A percentile compares a stretch with the other conserved stretches of the same genome.
phyloP scores from a whole-genome alignment of 331 rosid genomes.

The Quercus phellos region DNA sequence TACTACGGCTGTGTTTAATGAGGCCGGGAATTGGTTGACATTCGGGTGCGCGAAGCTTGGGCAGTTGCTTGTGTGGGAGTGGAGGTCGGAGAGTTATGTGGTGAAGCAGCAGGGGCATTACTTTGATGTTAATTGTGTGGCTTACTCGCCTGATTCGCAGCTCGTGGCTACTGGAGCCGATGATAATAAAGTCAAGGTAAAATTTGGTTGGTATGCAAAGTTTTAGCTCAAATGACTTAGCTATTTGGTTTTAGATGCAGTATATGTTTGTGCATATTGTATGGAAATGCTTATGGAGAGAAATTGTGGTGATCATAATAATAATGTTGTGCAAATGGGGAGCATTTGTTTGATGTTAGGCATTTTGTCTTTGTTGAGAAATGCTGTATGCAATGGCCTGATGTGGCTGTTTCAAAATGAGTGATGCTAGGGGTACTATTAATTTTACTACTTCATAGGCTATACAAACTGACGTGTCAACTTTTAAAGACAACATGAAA shows the following conservation, averaged over 20 bases:
- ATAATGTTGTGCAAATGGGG: not conserved
- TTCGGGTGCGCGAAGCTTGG: slow-evolving; percentile 91
- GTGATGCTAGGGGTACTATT: no score
- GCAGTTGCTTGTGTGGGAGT: slow-evolving; percentile 94
- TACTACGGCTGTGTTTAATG: slow-evolving; percentile 69
- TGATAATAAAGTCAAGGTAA: slow-evolving; percentile 98
- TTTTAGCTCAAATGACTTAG: not conserved
- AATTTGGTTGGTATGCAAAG: not conserved
- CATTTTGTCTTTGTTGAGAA: not conserved
- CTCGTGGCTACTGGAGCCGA: slow-evolving; percentile 93
- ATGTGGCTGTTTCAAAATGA: not conserved
- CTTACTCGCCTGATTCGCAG: slow-evolving; percentile 82
- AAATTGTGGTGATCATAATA: not conserved
- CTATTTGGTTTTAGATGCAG: not conserved
- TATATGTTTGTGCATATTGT: not conserved
- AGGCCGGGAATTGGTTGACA: slow-evolving; percentile 84
- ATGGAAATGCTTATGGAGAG: not conserved
- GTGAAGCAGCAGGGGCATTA: slow-evolving; percentile 97
- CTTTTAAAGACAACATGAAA: no score
- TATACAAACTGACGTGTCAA: no score
- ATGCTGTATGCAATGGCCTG: not conserved
- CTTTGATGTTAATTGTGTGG: slow-evolving; percentile 82
- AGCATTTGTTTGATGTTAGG: not conserved
- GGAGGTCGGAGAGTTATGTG: slow-evolving; percentile 89
- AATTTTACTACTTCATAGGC: no score